Evolutionary conservation across 2,329 filamentous ascomycete species (phyloP).

Genomic region (Tricladium varicosporioides): DNA sequence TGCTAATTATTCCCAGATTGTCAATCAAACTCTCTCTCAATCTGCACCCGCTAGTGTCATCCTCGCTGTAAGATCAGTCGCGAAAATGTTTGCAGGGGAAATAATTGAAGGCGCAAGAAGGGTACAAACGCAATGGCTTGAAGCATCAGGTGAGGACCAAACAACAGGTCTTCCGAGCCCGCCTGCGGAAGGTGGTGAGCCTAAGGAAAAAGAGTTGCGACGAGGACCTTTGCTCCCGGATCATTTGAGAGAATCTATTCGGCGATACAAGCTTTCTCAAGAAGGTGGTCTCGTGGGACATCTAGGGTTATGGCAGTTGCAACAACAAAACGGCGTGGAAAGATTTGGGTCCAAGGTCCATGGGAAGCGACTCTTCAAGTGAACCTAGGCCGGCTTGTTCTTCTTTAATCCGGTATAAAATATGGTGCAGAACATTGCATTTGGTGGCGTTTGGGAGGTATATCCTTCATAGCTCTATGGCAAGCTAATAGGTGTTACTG

Average conservation of each 20-base stretch:
- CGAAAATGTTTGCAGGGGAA: slow-evolving; percentile 75
- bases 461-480: too few relatives aligned
- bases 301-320: slow-evolving; percentile 58
- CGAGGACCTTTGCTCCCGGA: slow-evolving; percentile 67
- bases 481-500: too few relatives aligned
- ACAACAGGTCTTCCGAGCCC: slow-evolving; percentile 47
- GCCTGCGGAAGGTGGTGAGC: slow-evolving; percentile 32
- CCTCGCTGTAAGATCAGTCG: slow-evolving; percentile 71
- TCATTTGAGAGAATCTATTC: slow-evolving; percentile 70
- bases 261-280: slow-evolving; percentile 61
- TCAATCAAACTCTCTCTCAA: slow-evolving; percentile 79
- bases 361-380: slow-evolving; percentile 34
- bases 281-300: slow-evolving; percentile 60
- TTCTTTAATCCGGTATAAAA: too few relatives aligned
- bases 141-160: slow-evolving; percentile 55
- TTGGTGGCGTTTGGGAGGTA: too few relatives aligned
- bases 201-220: slow-evolving; percentile 36
- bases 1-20: slow-evolving; percentile 47
- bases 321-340: slow-evolving; percentile 58
- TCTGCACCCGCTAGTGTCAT: slow-evolving; percentile 73
- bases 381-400: too few relatives aligned
- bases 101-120: slow-evolving; percentile 70
- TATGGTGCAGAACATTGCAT: too few relatives aligned
- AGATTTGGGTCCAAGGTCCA: slow-evolving; percentile 43
- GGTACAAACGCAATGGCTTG: slow-evolving; percentile 70